phyloP scores from a whole-genome alignment of 805 yeast genomes.

The Candida silvicultrix region DNA sequence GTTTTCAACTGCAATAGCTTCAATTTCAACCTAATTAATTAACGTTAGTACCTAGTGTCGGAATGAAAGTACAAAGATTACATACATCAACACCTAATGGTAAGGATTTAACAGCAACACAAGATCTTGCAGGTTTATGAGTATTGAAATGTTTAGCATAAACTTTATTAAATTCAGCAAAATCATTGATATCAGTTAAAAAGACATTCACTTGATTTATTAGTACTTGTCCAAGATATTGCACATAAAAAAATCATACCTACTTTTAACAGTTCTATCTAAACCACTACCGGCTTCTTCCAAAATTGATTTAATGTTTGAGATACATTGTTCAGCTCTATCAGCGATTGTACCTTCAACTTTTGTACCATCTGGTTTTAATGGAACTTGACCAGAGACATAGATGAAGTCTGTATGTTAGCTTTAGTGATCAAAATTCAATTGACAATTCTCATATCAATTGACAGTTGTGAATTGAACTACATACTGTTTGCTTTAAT shows the following conservation, averaged over 20 bases:
- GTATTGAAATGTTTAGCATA: constrained; percentile 69
- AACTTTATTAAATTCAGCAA: constrained; percentile 79
- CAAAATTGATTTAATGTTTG: constrained; percentile 65
- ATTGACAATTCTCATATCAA: neutral
- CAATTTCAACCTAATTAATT: constrained; percentile 77
- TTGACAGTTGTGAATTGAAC: neutral
- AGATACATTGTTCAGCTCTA: constrained; percentile 69
- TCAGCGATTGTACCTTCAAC: constrained; percentile 72
- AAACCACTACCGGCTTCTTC: constrained; percentile 81
- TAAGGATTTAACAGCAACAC: constrained; percentile 89
- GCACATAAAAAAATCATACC: no score
- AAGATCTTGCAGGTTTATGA: constrained; percentile 95
- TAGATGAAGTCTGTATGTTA: constrained; percentile 58
- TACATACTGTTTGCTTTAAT: constrained; percentile 64
- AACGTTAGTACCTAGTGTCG: no score
- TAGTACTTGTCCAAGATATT: no score
- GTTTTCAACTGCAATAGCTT: constrained; percentile 80
- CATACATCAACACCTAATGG: constrained; percentile 74
- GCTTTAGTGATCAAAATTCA: neutral
- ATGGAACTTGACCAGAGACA: constrained; percentile 94
- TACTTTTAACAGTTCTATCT: constrained; percentile 77
- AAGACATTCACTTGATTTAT: no score
- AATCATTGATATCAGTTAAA: constrained; percentile 85
- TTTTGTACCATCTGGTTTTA: constrained; percentile 74
- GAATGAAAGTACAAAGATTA: no score